Conservation (phyloP, 2,329 filamentous ascomycete species). For the Pezicula radicicola region DNA sequence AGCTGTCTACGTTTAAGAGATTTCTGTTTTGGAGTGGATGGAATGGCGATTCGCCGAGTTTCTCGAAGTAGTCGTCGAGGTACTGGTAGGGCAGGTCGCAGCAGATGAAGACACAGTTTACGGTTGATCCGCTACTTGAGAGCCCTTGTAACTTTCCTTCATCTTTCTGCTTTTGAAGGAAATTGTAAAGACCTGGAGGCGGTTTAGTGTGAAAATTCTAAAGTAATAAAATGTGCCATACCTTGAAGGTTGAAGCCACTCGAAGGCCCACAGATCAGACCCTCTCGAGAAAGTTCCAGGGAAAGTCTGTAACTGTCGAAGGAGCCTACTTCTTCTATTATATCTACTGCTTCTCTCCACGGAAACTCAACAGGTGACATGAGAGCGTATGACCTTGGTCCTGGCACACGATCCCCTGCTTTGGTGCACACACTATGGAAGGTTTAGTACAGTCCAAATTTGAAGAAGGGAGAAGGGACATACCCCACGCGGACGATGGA, state of each 20-base stretch:
- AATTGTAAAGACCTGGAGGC: conserved; percentile 28
- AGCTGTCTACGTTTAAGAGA: conserved; percentile 45
- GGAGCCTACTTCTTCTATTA: conserved; percentile 54
- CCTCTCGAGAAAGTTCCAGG: conserved; percentile 51
- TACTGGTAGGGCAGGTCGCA: conserved; percentile 64
- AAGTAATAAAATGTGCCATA: conserved; percentile 26
- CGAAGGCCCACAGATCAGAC: conserved; percentile 57
- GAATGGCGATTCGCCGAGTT: conserved; percentile 46
- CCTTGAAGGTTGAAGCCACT: conserved; percentile 57
- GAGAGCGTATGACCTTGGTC: conserved; percentile 50
- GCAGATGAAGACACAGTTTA: conserved; percentile 57
- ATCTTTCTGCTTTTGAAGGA: conserved; percentile 45
- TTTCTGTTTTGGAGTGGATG: conserved; percentile 44
- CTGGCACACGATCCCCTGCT: conserved; percentile 54
- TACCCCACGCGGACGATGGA: conserved; percentile 22
- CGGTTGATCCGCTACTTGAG: conserved; percentile 39
- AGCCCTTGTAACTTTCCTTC: conserved; percentile 41
- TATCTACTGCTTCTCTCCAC: conserved; percentile 53
- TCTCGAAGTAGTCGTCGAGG: conserved; percentile 56
- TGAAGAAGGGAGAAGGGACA: conserved; percentile 1
- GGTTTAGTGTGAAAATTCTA: not conserved
- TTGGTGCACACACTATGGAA: conserved; percentile 50
- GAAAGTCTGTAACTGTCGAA: conserved; percentile 50
- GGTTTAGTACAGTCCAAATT: not conserved
- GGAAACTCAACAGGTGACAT: conserved; percentile 52